Conservation (phyloP, 2,329 filamentous ascomycete species). For the Penicillium hesseltinei region DNA sequence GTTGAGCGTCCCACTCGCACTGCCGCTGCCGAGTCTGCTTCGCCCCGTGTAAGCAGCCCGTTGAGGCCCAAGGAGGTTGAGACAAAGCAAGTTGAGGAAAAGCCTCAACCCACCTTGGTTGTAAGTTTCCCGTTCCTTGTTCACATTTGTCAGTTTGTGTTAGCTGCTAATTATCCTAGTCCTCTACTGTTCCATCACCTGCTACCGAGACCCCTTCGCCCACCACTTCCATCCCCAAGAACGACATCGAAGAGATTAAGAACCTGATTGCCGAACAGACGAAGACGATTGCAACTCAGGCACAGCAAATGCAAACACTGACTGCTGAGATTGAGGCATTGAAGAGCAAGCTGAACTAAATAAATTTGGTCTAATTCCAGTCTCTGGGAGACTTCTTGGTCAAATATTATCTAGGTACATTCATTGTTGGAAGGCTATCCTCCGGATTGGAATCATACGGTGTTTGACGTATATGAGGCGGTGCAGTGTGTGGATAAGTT, state of each 20-base stretch:
- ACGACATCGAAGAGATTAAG: conserved; percentile 72
- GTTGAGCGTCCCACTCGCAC: conserved; percentile 57
- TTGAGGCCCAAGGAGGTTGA: conserved; percentile 31
- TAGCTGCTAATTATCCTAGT: conserved; percentile 14
- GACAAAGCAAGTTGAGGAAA: conserved; percentile 11
- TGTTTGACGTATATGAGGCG: conserved; percentile 15
- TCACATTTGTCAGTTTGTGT: not conserved
- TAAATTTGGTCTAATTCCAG: not conserved
- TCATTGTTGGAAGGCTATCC: not conserved
- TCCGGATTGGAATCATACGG: conserved; percentile 8
- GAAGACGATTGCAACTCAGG: conserved; percentile 73
- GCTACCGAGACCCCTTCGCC: conserved; percentile 24
- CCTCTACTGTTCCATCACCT: conserved; percentile 34
- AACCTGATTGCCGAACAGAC: conserved; percentile 73
- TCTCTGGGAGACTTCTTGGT: not conserved
- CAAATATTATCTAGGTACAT: conserved; percentile 1
- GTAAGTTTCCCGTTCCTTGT: conserved; percentile 13
- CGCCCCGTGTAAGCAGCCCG: conserved; percentile 32
- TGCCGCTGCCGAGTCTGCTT: conserved; percentile 23
- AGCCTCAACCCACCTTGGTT: conserved; percentile 26
- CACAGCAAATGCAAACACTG: conserved; percentile 68
- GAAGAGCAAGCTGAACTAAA: conserved; percentile 67
- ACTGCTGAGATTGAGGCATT: conserved; percentile 74
- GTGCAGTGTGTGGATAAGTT: conserved; percentile 22
- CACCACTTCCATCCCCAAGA: conserved; percentile 53